Evolutionary conservation across 768 basidiomycete genomes (phyloP).

Genomic region (Cystobasidium onofrii): DNA sequence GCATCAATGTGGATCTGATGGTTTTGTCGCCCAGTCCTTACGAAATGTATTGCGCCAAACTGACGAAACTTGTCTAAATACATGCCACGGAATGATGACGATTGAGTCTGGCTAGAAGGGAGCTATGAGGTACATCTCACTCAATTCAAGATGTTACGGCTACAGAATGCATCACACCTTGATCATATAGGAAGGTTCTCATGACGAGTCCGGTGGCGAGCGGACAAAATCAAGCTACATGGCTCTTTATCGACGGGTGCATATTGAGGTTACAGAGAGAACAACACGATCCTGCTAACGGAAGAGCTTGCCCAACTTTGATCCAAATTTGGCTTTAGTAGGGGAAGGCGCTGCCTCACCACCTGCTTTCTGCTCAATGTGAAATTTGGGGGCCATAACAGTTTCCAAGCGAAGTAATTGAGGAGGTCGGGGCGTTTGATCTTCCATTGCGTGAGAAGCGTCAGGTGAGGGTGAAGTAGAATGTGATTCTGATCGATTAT

Average conservation of each 20-base stretch:
- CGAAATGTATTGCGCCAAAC: no score
- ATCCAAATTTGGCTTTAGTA: slow-evolving; percentile 17
- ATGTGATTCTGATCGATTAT: not conserved
- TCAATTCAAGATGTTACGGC: not conserved
- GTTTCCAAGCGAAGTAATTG: slow-evolving; percentile 18
- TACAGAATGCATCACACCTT: not conserved
- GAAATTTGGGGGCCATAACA: slow-evolving; percentile 24
- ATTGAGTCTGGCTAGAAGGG: not conserved
- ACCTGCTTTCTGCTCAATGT: slow-evolving; percentile 17
- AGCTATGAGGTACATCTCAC: not conserved
- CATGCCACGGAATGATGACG: not conserved
- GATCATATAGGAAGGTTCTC: no score
- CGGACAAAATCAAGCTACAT: no score
- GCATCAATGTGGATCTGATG: no score
- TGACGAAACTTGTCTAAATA: not conserved
- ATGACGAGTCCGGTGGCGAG: no score
- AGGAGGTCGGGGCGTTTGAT: not conserved
- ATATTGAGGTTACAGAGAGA: not conserved
- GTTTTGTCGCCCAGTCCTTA: no score
- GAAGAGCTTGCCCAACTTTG: slow-evolving; percentile 26
- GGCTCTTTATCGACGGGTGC: no score
- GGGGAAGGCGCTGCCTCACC: slow-evolving; percentile 20
- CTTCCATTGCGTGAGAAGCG: not conserved
- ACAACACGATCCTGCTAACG: not conserved
- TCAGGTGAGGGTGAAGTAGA: slow-evolving; percentile 13